phyloP scores from a whole-genome alignment of 2,329 filamentous ascomycete genomes.

The Fusarium sp. region DNA sequence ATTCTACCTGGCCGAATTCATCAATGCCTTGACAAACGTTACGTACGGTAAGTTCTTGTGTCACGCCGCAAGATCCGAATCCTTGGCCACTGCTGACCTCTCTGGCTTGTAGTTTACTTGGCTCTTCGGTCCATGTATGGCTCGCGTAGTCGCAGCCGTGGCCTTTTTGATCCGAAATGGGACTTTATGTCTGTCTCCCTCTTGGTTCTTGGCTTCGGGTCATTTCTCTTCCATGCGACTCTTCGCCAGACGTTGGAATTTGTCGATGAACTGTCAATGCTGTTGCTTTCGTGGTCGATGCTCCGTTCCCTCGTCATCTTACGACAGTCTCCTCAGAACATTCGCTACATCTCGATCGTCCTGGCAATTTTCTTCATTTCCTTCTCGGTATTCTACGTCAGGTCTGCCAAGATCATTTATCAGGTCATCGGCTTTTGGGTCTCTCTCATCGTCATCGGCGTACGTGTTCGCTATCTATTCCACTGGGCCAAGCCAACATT shows the following conservation, averaged over 20 bases:
- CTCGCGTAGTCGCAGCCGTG: constrained; percentile 41
- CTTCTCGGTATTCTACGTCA: constrained; percentile 55
- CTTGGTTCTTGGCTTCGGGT: constrained; percentile 53
- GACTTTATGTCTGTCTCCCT: constrained; percentile 56
- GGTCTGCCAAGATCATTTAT: constrained; percentile 54
- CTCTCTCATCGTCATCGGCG: constrained; percentile 46
- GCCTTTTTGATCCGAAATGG: constrained; percentile 44
- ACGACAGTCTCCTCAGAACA: constrained; percentile 50
- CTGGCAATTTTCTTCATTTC: constrained; percentile 54
- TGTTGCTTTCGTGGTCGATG: constrained; percentile 61
- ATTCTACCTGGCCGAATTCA: constrained; percentile 54
- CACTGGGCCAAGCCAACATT: constrained; percentile 43
- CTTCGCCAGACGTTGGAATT: constrained; percentile 55
- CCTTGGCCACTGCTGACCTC: constrained; percentile 4
- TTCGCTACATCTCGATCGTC: constrained; percentile 45
- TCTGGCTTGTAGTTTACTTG: constrained; percentile 49
- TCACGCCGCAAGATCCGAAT: neutral
- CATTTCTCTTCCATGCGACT: constrained; percentile 56
- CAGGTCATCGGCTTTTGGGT: constrained; percentile 52
- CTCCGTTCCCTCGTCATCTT: constrained; percentile 60
- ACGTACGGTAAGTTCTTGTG: constrained; percentile 52
- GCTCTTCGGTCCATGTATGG: constrained; percentile 52
- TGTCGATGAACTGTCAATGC: constrained; percentile 68
- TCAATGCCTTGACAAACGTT: constrained; percentile 55
- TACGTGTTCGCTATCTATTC: constrained; percentile 49